Evolutionary conservation across 192 early-diverging fungal genomes (phyloP), one percentile per base, ranked within the genome.

Genomic region (Coemansia erecta): DNA sequence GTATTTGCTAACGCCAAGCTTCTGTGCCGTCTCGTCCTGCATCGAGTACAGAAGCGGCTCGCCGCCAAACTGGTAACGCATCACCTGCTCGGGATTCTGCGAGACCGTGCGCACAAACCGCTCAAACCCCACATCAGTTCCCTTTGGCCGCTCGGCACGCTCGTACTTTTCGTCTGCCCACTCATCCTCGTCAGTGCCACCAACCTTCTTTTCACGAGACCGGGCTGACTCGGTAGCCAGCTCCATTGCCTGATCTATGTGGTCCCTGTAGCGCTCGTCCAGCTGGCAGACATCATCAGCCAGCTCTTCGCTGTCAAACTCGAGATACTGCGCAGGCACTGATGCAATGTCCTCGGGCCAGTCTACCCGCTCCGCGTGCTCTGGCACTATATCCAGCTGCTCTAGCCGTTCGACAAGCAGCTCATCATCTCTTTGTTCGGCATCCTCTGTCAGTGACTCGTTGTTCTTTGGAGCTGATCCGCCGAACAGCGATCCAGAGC

Each of bases 121-220:
- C 43, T 91, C 85, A 66, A 97, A 94, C 0, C 88, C 83, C 44
- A 87, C 88, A 59, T 92, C 91, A 11, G 86, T 85, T 31, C 89
- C 87, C 57, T 84, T 85, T 22, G 90, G 89, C 8, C 86, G 66
- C 0, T 66, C 33, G 18, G 81, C 61, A 24, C 88, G 91, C 77
- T 97, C 94, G 64, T 97, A 97, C 5, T 78, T 74, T 52, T 97
- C 94, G 15, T 85, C 90, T 15, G 76, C 71, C 91, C 94, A 96
- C 47, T 78, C 59, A 8, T 71, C 61, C 22, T 82, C 75, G 15
- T 70, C 80, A 13, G 48, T 12, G 19, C 18, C 28, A 2, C 22
- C 10, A 7, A 46, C 10, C 31, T 48, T 50, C 19, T 48, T 31
- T 7, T 35, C 50, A 5, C 44, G 26, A 8, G 31, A 11, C 12